phyloP scores from a whole-genome alignment of 345 rosid species.

The Angophora floribunda region DNA sequence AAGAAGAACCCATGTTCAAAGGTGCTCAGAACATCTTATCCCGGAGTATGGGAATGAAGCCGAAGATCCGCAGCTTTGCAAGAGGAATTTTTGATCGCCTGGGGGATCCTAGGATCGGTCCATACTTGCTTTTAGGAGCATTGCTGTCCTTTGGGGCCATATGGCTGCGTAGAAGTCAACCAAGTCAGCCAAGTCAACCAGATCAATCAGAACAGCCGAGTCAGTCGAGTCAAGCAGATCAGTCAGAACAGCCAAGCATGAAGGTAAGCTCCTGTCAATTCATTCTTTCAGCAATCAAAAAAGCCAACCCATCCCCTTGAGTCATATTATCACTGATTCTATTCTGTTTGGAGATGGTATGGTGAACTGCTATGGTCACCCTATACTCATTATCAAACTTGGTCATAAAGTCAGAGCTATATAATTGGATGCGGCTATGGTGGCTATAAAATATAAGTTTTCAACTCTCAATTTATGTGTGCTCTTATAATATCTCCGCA shows the following conservation, averaged over 20 bases:
- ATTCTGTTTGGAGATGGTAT: not conserved
- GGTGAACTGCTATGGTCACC: not conserved
- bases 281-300: not conserved
- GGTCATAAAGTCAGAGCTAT: not conserved
- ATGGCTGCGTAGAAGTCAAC: slow-evolving; percentile 63
- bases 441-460: not conserved
- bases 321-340: not conserved
- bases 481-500: slow-evolving; percentile 1
- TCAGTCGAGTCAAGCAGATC: not conserved
- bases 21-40: slow-evolving; percentile 39
- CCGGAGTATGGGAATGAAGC: slow-evolving; percentile 48
- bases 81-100: slow-evolving; percentile 30
- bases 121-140: slow-evolving; percentile 71
- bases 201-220: not conserved
- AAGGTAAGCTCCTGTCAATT: not conserved
- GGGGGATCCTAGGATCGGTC: slow-evolving; percentile 79
- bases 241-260: not conserved
- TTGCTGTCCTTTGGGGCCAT: slow-evolving; percentile 56
- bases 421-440: not conserved
- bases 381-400: not conserved
- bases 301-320: not conserved
- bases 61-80: slow-evolving; percentile 16
- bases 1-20: slow-evolving; percentile 56
- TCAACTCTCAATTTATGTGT: not conserved
- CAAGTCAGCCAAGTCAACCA: slow-evolving; percentile 22